Percentiles rank a stretch among this genome's conserved stretches.
Evolutionary conservation across 1,284 basidiomycete species (phyloP).

Genomic region (Filobasidium uniguttulatum): DNA sequence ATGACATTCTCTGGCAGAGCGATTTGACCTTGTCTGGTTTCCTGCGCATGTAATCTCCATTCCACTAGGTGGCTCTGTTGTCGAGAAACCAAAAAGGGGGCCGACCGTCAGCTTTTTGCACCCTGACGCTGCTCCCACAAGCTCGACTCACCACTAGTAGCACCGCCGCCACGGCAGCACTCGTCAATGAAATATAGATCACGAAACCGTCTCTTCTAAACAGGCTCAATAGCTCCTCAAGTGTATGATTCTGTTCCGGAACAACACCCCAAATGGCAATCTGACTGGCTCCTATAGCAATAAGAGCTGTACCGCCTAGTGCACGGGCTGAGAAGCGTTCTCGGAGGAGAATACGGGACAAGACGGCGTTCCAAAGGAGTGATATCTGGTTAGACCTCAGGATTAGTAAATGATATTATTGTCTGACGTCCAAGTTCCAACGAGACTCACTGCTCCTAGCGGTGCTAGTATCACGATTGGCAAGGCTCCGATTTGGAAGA

Average conservation of each 20-base stretch:
- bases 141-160: constrained; percentile 48
- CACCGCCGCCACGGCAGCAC: constrained; percentile 48
- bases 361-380: constrained; percentile 88
- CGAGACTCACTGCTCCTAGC: constrained; percentile 60
- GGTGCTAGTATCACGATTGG: constrained; percentile 86
- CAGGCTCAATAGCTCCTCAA: constrained; percentile 70
- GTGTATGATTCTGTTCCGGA: constrained; percentile 72
- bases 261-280: constrained; percentile 89
- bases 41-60: constrained; percentile 15
- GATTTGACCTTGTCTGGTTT: constrained; percentile 10
- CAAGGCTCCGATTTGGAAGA: constrained; percentile 88
- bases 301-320: constrained; percentile 70
- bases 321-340: constrained; percentile 76
- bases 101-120: too few species aligned
- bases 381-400: constrained; percentile 40
- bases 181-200: constrained; percentile 63
- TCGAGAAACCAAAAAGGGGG: neutral
- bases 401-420: neutral
- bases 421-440: neutral
- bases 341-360: constrained; percentile 71
- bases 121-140: neutral
- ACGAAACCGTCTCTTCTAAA: constrained; percentile 69
- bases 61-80: constrained; percentile 19
- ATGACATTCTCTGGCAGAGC: constrained; percentile 2
- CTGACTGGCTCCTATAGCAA: constrained; percentile 74